Evolutionary conservation across 2,329 filamentous ascomycete species (phyloP).

Genomic region (Pseudocercospora macadamiae): DNA sequence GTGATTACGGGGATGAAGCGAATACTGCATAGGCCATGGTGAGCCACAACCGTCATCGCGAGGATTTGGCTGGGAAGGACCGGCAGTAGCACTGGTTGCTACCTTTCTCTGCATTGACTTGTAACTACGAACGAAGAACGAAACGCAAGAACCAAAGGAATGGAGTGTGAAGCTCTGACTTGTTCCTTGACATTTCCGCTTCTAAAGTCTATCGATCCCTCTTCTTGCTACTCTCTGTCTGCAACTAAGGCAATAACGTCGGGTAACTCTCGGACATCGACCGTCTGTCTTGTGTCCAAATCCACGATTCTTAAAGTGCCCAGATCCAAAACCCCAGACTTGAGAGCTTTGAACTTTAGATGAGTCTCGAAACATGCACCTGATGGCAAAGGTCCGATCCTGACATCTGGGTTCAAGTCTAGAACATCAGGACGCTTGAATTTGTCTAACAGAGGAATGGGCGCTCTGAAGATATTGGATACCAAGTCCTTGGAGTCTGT

Average conservation of each 20-base stretch:
- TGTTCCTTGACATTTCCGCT: background rate
- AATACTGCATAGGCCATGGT: background rate
- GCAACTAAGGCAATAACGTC: constrained; percentile 61
- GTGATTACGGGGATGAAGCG: background rate
- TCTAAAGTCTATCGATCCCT: background rate
- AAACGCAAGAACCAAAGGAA: background rate
- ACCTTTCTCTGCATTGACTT: constrained; percentile 1
- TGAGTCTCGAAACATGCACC: constrained; percentile 74
- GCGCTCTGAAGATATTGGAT: constrained; percentile 24
- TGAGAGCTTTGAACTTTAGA: constrained; percentile 70
- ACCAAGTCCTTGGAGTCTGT: constrained; percentile 20
- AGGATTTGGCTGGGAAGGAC: constrained; percentile 8
- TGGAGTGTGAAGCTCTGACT: background rate
- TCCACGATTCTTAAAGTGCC: constrained; percentile 76
- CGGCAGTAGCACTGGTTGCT: constrained; percentile 4
- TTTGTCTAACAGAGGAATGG: constrained; percentile 38
- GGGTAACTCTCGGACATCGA: constrained; percentile 75
- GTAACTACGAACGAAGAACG: constrained; percentile 1
- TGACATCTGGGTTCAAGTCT: constrained; percentile 74
- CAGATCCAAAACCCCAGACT: constrained; percentile 67
- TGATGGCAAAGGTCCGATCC: constrained; percentile 72
- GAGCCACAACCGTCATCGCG: background rate
- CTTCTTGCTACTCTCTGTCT: constrained; percentile 13
- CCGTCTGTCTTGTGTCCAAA: constrained; percentile 72
- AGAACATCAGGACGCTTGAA: constrained; percentile 69